These are phyloP conservation scores for Pilaira anomala DNA, from an alignment of 192 early-diverging fungal species.

Conservation along the genomic window DNA sequence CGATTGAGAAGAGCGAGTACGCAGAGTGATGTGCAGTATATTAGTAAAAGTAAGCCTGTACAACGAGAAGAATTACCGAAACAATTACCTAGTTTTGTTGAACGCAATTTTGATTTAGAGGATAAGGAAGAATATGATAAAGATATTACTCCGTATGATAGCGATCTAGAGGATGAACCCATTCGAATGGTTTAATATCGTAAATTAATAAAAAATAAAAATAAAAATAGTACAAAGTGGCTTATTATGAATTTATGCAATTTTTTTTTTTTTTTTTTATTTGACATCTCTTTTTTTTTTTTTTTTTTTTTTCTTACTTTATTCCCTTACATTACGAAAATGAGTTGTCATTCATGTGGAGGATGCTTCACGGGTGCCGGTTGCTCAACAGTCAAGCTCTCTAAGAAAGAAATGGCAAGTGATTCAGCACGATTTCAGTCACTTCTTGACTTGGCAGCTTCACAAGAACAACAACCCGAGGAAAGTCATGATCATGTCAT, in stretches of 20 bases:
- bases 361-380: conserved; percentile 29
- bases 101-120: not conserved
- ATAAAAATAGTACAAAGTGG: not conserved
- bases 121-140: conserved; percentile 1
- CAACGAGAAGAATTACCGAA: not conserved
- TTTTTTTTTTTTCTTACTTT: not conserved
- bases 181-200: conserved; percentile 4
- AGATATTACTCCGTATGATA: conserved; percentile 8
- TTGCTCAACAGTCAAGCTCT: conserved; percentile 11
- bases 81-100: conserved; percentile 12
- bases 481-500: conserved; percentile 25
- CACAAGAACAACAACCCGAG: not conserved
- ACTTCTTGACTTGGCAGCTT: conserved; percentile 7
- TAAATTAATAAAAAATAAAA: no score
- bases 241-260: conserved; percentile 1
- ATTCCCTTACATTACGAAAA: conserved; percentile 1
- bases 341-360: conserved; percentile 28
- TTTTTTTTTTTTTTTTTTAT: conserved; percentile 2
- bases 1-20: not conserved
- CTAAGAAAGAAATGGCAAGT: not conserved
- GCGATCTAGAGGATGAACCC: conserved; percentile 10
- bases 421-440: not conserved
- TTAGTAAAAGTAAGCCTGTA: not conserved
- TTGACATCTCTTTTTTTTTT: not conserved
- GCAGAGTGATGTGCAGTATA: not conserved